A percentile compares a stretch with the other conserved stretches of the same genome.
Evolutionary conservation across 2,329 filamentous ascomycete genomes (phyloP).

Genomic region (Orbilia brochopaga): DNA sequence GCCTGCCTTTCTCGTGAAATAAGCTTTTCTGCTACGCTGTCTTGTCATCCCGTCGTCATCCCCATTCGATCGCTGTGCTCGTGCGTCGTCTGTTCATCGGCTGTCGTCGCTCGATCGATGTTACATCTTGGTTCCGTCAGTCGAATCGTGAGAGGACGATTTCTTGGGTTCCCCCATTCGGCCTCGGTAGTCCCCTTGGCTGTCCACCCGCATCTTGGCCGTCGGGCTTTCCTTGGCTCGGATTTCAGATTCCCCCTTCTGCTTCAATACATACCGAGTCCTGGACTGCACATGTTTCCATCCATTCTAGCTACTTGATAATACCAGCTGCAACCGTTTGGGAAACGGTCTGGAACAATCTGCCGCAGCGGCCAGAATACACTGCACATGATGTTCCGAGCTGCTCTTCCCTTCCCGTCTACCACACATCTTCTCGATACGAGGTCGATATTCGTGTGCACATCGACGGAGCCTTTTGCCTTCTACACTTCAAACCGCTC

Average conservation of each 20-base stretch:
- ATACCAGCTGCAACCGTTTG: slow-evolving; percentile 7
- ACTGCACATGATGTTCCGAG: no score
- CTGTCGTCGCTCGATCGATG: no score
- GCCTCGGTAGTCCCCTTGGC: not conserved
- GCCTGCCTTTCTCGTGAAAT: not conserved
- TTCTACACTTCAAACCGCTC: slow-evolving; percentile 1
- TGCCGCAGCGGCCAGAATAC: not conserved
- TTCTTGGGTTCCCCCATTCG: no score
- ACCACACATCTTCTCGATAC: no score
- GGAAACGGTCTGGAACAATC: slow-evolving; percentile 3
- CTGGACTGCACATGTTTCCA: no score
- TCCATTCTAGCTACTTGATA: slow-evolving; percentile 23
- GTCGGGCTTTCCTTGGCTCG: not conserved
- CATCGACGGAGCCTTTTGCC: slow-evolving; percentile 25
- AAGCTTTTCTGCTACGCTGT: slow-evolving; percentile 7
- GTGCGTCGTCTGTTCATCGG: not conserved
- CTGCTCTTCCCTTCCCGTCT: no score
- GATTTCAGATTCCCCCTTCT: slow-evolving; percentile 9
- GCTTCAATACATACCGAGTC: no score
- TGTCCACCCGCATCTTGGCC: not conserved
- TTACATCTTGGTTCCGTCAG: no score
- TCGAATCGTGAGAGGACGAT: no score
- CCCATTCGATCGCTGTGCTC: not conserved
- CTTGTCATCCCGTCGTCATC: not conserved
- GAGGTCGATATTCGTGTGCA: no score